These are phyloP conservation scores for Eucalyptus erythrocorys DNA, from an alignment of 345 rosid genomes.

Conservation along the genomic window DNA sequence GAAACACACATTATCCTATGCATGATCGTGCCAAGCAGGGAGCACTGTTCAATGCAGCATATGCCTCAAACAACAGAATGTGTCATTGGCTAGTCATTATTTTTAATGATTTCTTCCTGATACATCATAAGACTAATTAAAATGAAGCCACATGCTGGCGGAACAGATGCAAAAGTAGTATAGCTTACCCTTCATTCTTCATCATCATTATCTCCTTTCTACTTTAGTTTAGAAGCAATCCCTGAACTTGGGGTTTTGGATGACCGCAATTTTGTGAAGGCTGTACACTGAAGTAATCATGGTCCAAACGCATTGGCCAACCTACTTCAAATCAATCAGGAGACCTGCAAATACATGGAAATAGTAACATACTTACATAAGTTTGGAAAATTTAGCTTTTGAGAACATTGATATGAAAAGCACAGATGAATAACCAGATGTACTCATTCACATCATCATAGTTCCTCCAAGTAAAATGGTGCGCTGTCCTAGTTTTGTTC, in stretches of 20 bases:
- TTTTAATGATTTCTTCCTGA: background rate
- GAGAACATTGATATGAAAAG: background rate
- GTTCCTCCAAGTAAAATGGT: slow-evolving; percentile 87
- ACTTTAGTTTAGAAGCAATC: slow-evolving; percentile 4
- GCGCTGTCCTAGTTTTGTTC: slow-evolving; percentile 66
- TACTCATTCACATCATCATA: slow-evolving; percentile 89
- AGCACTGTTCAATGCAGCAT: background rate
- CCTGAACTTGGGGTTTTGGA: slow-evolving; percentile 2
- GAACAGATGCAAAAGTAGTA: background rate
- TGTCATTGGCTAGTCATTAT: background rate
- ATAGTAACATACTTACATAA: background rate
- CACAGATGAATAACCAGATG: slow-evolving; percentile 50
- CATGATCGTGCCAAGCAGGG: background rate
- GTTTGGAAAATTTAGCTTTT: background rate
- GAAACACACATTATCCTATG: background rate
- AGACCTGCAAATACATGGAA: slow-evolving; percentile 39
- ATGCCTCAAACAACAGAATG: background rate
- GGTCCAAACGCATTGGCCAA: slow-evolving; percentile 78
- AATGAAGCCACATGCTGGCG: background rate
- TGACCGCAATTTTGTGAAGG: slow-evolving; percentile 14
- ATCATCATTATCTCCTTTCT: slow-evolving; percentile 31
- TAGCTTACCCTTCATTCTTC: slow-evolving; percentile 52
- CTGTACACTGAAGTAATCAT: slow-evolving; percentile 49
- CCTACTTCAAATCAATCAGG: slow-evolving; percentile 73
- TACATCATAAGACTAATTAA: background rate